Base-by-base conservation (phyloP, 2,329 filamentous ascomycete species). In the Aspergillus sclerotialis region DNA sequence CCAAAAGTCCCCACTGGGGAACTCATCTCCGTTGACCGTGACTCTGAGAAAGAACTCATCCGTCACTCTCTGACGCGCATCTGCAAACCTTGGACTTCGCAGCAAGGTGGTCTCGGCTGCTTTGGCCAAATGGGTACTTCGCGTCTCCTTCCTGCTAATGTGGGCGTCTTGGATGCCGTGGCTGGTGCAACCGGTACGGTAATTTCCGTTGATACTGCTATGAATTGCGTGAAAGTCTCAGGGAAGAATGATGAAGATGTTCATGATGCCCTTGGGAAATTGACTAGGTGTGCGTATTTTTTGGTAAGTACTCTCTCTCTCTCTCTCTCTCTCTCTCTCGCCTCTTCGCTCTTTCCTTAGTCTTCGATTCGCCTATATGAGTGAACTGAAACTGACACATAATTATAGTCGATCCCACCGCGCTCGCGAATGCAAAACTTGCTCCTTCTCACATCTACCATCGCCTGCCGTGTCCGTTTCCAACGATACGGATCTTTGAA, bases 121-220 rank as follows among this genome's bases (percentile, higher is more conserved):
- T 55, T 54, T 29, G 28, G 43, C 8, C 32, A 33, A 11, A n/a
- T n/a, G n/a, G n/a, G n/a, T n/a, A n/a, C n/a, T n/a, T n/a, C n/a
- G n/a, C n/a, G n/a, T n/a, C n/a, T n/a, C n/a, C n/a, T n/a, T n/a
- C n/a, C n/a, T n/a, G 19, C 40, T 14, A 46, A 48, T 9, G 40
- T 37, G 10, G 38, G 45, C 7, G 17, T 50, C 18, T 38, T 60
- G 3, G 12, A 23, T 2, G 43, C 48, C 10, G 30, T 60, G 31
- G 40, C 50, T 9, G 42, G 37, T 3, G n/a, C 43, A 17, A 58
- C 56, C 1, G 54, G 50, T 4, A 55, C 57, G 1, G 30, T 52
- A 4, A 44, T 60, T 12, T 30, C 38, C 6, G 10, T 55, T 4
- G 29, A 49, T 6, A 36, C 48, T 12, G 38, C 49, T 5, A 36